Percentiles rank a stretch among this genome's conserved stretches.
phyloP scores from a whole-genome alignment of 108 stramenopile genomes.

The Nitzschia sp. region DNA sequence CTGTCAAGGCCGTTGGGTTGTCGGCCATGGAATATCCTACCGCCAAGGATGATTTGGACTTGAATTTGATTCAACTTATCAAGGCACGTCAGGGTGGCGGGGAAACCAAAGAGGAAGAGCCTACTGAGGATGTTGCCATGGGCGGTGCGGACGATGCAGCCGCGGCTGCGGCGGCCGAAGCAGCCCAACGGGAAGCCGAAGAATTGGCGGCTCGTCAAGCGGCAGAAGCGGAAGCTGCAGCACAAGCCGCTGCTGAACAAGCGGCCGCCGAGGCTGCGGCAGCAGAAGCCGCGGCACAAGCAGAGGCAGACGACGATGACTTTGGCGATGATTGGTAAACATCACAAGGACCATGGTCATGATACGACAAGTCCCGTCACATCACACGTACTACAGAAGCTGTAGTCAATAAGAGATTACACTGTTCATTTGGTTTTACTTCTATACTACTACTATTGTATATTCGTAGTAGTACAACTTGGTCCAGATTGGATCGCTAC shows the following conservation, averaged over 20 bases:
- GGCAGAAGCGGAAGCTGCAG: constrained; percentile 11
- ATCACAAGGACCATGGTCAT: too few species aligned
- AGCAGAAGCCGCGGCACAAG: constrained; percentile 31
- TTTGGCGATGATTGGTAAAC: constrained; percentile 82
- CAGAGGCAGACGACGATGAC: constrained; percentile 43
- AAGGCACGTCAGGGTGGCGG: constrained; percentile 63
- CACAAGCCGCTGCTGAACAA: constrained; percentile 31
- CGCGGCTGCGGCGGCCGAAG: constrained; percentile 34
- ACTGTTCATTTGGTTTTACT: neutral
- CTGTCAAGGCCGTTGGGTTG: constrained; percentile 66
- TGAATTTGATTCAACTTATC: constrained; percentile 84
- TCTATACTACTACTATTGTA: too few species aligned
- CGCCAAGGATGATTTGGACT: constrained; percentile 87
- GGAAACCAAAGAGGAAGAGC: constrained; percentile 25
- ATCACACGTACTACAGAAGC: neutral
- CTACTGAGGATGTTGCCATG: constrained; percentile 22
- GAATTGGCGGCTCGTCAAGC: constrained; percentile 26
- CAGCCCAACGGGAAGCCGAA: constrained; percentile 43
- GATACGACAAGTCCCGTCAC: neutral
- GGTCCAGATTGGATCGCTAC: too few species aligned
- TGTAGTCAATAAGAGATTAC: neutral
- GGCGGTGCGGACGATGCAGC: constrained; percentile 28
- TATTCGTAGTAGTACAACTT: too few species aligned
- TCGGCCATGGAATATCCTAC: constrained; percentile 73
- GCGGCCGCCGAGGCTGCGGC: constrained; percentile 39